Evolutionary conservation across 2,329 filamentous ascomycete species (phyloP).

Genomic region (Beauveria asiatica): DNA sequence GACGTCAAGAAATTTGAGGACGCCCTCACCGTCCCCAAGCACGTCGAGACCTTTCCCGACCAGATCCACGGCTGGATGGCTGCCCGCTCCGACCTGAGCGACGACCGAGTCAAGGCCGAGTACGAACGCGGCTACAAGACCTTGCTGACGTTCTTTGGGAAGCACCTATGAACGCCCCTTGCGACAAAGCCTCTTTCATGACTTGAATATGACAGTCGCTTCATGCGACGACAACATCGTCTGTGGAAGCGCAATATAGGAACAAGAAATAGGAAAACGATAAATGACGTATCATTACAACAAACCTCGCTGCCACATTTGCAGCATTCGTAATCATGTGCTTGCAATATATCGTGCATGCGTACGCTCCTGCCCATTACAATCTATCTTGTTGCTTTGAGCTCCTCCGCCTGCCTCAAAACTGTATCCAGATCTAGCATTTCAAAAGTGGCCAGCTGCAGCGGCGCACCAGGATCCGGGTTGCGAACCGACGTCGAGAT

Average conservation of each 20-base stretch:
- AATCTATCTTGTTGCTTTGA: conserved; percentile 1
- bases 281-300: neutral
- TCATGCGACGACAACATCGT: neutral
- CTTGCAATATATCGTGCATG: neutral
- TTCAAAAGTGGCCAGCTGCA: conserved; percentile 34
- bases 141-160: conserved; percentile 47
- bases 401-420: conserved; percentile 33
- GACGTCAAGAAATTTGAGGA: conserved; percentile 48
- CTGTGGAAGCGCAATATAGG: neutral
- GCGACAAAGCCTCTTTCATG: neutral
- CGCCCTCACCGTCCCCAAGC: conserved; percentile 44
- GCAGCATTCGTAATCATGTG: neutral
- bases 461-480: conserved; percentile 30
- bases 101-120: conserved; percentile 50
- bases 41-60: conserved; percentile 57
- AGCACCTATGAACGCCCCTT: conserved; percentile 31
- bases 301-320: neutral
- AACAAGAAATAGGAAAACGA: neutral
- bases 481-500: conserved; percentile 43
- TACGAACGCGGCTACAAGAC: conserved; percentile 54
- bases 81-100: conserved; percentile 50
- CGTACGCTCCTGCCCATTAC: neutral
- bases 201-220: neutral
- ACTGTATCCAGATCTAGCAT: conserved; percentile 37
- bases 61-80: conserved; percentile 72